These are phyloP conservation scores for Vigna reflexopilosa DNA, from an alignment of 306 rosid genomes.

Conservation along the genomic window DNA sequence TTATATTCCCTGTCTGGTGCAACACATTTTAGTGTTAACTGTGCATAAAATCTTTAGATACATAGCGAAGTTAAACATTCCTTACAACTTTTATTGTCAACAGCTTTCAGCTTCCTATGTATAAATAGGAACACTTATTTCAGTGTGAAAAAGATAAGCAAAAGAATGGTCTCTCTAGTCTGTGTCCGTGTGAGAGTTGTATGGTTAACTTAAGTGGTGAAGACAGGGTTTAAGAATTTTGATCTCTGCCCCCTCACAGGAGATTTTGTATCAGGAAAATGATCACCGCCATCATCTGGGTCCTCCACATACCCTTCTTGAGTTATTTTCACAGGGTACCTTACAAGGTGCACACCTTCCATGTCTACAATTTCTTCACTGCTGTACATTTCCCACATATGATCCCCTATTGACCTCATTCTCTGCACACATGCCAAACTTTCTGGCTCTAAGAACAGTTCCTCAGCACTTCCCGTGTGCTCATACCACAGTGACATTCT, in stretches of 20 bases:
- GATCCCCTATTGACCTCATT: slow-evolving; percentile 55
- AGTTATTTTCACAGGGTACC: slow-evolving; percentile 69
- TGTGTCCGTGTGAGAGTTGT: neutral
- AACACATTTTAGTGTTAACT: no score
- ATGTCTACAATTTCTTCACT: slow-evolving; percentile 71
- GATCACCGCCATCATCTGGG: slow-evolving; percentile 39
- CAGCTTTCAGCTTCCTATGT: neutral
- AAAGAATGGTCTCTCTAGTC: slow-evolving; percentile 40
- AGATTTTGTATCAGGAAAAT: slow-evolving; percentile 80
- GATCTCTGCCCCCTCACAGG: slow-evolving; percentile 74
- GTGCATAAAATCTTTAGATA: no score
- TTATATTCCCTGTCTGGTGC: no score
- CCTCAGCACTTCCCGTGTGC: slow-evolving; percentile 58
- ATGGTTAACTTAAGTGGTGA: slow-evolving; percentile 60
- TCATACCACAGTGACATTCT: slow-evolving; percentile 90
- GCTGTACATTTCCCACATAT: slow-evolving; percentile 68
- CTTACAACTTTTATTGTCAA: neutral
- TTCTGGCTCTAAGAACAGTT: slow-evolving; percentile 54
- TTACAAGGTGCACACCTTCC: slow-evolving; percentile 83
- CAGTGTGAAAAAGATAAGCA: neutral
- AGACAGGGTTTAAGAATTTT: slow-evolving; percentile 59
- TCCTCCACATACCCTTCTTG: slow-evolving; percentile 62
- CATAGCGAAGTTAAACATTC: neutral
- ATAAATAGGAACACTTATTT: slow-evolving; percentile 6
- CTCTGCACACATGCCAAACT: slow-evolving; percentile 50